phyloP scores from a whole-genome alignment of 192 early-diverging fungal genomes.

The Oehlia diaphana region DNA sequence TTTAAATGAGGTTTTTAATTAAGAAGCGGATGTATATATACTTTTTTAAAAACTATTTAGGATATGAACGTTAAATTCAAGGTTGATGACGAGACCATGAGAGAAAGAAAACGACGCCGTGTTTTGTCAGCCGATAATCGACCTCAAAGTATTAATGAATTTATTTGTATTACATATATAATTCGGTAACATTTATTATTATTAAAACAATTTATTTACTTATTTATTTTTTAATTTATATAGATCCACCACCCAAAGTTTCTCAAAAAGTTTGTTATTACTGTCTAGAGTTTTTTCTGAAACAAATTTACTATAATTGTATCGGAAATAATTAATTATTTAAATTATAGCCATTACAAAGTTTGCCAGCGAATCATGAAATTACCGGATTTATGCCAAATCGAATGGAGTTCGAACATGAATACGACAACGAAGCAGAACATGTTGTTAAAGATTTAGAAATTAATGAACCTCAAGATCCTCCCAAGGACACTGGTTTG shows the following conservation, averaged over 20 bases:
- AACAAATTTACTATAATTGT: background rate
- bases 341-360: slow-evolving; percentile 63
- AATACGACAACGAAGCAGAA: slow-evolving; percentile 96
- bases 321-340: background rate
- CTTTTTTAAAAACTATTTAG: slow-evolving; percentile 35
- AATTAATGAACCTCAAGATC: slow-evolving; percentile 83
- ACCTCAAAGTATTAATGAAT: slow-evolving; percentile 29
- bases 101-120: slow-evolving; percentile 41
- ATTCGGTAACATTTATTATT: slow-evolving; percentile 16
- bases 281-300: background rate
- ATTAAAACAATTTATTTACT: background rate
- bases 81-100: slow-evolving; percentile 44
- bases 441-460: slow-evolving; percentile 91
- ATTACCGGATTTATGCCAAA: slow-evolving; percentile 98
- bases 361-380: slow-evolving; percentile 92
- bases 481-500: slow-evolving; percentile 75
- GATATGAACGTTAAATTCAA: slow-evolving; percentile 73
- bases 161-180: background rate
- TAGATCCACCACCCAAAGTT: background rate
- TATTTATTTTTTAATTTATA: background rate
- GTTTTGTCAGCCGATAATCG: slow-evolving; percentile 30
- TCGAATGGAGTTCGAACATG: slow-evolving; percentile 93
- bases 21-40: background rate
- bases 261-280: background rate
- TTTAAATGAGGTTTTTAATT: background rate